Evolutionary conservation across 768 basidiomycete species (phyloP).

Genomic region (Plicaturopsis crispa): DNA sequence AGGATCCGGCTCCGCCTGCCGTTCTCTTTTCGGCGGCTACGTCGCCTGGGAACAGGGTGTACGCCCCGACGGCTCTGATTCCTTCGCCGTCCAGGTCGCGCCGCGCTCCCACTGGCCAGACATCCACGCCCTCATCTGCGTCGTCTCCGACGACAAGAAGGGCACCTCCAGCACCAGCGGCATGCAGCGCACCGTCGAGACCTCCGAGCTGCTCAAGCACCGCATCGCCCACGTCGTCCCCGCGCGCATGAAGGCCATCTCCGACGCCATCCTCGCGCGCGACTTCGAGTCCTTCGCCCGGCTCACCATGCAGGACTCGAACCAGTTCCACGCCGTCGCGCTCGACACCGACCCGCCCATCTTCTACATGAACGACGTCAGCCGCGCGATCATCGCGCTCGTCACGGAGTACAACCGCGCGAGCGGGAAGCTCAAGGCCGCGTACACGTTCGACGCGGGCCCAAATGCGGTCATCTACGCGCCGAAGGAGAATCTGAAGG

Average conservation of each 20-base stretch:
- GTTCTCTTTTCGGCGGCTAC: slow-evolving; percentile 95
- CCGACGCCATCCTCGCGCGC: slow-evolving; percentile 63
- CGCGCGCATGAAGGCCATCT: slow-evolving; percentile 74
- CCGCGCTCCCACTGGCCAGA: slow-evolving; percentile 87
- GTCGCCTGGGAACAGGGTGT: slow-evolving; percentile 90
- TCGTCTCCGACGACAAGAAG: slow-evolving; percentile 95
- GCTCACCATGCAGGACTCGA: slow-evolving; percentile 96
- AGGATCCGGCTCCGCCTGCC: slow-evolving; percentile 96
- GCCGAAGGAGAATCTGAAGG: slow-evolving; percentile 63
- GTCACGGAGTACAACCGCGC: slow-evolving; percentile 88
- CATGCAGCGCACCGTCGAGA: slow-evolving; percentile 97
- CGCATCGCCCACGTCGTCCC: slow-evolving; percentile 87
- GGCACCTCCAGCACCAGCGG: slow-evolving; percentile 91
- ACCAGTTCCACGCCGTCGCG: slow-evolving; percentile 97
- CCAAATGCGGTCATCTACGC: slow-evolving; percentile 98
- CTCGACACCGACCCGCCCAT: slow-evolving; percentile 97
- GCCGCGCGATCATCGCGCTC: slow-evolving; percentile 83
- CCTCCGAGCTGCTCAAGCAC: slow-evolving; percentile 79
- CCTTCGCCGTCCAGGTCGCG: slow-evolving; percentile 82
- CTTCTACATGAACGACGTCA: slow-evolving; percentile 99
- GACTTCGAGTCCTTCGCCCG: slow-evolving; percentile 88
- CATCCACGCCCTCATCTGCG: slow-evolving; percentile 94
- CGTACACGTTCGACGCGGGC: slow-evolving; percentile 99
- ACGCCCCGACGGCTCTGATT: slow-evolving; percentile 70
- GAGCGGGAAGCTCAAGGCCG: slow-evolving; percentile 65